Evolutionary conservation across 257 asterid species (phyloP).

Genomic region (Gardenia jasminoides): DNA sequence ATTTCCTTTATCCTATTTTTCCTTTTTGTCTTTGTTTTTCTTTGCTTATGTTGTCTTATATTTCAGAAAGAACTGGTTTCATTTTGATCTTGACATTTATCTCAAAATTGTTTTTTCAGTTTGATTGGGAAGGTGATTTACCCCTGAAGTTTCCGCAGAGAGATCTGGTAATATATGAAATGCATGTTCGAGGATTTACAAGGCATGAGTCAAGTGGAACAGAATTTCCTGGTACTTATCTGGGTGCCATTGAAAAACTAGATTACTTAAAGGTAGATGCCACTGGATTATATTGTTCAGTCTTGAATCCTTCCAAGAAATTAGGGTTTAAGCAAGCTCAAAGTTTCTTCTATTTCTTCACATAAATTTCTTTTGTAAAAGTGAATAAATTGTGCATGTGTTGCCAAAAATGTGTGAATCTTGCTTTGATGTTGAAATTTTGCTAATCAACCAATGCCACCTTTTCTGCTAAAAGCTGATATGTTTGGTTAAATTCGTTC

Average conservation of each 20-base stretch:
- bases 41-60: neutral
- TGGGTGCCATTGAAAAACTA: constrained; percentile 86
- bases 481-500: neutral
- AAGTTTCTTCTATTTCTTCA: neutral
- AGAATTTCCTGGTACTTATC: constrained; percentile 82
- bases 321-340: neutral
- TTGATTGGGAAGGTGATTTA: constrained; percentile 98
- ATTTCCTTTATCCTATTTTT: neutral
- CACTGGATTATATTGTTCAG: constrained; percentile 19
- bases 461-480: neutral
- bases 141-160: constrained; percentile 74
- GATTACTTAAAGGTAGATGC: constrained; percentile 80
- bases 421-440: neutral
- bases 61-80: neutral
- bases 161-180: constrained; percentile 77
- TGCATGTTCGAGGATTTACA: constrained; percentile 98
- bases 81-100: neutral
- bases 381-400: neutral
- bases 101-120: constrained; percentile 38
- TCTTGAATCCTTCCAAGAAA: neutral
- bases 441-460: neutral
- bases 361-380: neutral
- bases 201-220: constrained; percentile 78
- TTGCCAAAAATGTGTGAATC: neutral
- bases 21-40: constrained; percentile 1